Conservation (phyloP, 805 yeast species). For the Priceomyces medius region DNA sequence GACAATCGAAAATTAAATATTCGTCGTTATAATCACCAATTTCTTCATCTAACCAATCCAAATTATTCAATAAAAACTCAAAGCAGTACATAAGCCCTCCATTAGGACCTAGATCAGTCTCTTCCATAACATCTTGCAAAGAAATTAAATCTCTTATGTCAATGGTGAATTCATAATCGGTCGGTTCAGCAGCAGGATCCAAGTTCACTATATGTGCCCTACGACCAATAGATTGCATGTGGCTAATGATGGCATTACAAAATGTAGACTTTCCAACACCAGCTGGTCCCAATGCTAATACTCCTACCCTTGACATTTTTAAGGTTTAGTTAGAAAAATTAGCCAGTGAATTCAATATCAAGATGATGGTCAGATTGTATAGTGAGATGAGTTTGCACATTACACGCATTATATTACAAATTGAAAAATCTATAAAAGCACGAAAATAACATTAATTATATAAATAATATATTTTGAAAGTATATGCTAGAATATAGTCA, state of each 20-base stretch:
- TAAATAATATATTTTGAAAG: background rate
- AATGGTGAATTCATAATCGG: slow-evolving; percentile 85
- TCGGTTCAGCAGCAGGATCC: slow-evolving; percentile 97
- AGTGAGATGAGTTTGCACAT: slow-evolving; percentile 3
- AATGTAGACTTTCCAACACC: slow-evolving; percentile 96
- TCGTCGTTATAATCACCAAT: slow-evolving; percentile 96
- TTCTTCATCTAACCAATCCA: slow-evolving; percentile 97
- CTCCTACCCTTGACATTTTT: slow-evolving; percentile 90
- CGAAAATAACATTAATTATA: no score
- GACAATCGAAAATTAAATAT: slow-evolving; percentile 91
- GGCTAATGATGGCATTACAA: slow-evolving; percentile 81
- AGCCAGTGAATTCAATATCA: background rate
- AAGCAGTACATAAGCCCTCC: slow-evolving; percentile 88
- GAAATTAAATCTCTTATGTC: slow-evolving; percentile 91
- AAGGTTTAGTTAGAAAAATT: background rate
- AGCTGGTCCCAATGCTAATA: slow-evolving; percentile 93
- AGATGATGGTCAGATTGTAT: slow-evolving; percentile 1
- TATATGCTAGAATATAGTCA: background rate
- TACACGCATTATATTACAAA: slow-evolving; percentile 1
- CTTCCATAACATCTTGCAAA: slow-evolving; percentile 90
- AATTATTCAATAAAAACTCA: slow-evolving; percentile 79
- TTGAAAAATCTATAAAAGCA: no score
- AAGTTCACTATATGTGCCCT: slow-evolving; percentile 91
- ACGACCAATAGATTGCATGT: slow-evolving; percentile 88
- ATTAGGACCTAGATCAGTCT: slow-evolving; percentile 73